Evolutionary conservation across 2,329 filamentous ascomycete genomes (phyloP).

Genomic region (Calonectria fujianensis): DNA sequence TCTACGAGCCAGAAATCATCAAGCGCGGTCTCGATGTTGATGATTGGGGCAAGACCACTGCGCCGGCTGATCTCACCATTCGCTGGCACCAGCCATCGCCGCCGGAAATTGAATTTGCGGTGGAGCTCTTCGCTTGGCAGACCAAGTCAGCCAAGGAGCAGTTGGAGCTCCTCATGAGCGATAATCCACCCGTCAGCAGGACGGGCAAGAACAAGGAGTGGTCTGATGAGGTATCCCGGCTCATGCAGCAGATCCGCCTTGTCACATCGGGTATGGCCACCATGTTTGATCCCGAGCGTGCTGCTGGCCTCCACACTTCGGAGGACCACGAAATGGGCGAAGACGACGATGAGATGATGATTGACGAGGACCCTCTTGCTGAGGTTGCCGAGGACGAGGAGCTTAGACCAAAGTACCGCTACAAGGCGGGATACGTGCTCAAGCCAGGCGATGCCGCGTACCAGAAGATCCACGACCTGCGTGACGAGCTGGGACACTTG

Average conservation of each 20-base stretch:
- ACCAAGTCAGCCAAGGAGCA: conserved; percentile 84
- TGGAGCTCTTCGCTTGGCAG: conserved; percentile 91
- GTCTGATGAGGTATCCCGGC: conserved; percentile 96
- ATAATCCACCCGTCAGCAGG: conserved; percentile 87
- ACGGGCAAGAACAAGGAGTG: conserved; percentile 98
- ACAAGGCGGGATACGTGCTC: conserved; percentile 90
- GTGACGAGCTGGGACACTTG: conserved; percentile 86
- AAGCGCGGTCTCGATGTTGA: conserved; percentile 82
- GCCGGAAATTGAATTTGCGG: conserved; percentile 90
- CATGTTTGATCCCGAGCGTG: conserved; percentile 87
- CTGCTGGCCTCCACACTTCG: conserved; percentile 71
- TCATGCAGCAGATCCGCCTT: conserved; percentile 91
- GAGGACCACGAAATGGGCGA: conserved; percentile 73
- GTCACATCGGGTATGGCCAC: conserved; percentile 92
- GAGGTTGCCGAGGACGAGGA: conserved; percentile 86
- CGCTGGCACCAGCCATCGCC: conserved; percentile 91
- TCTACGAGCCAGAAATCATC: conserved; percentile 88
- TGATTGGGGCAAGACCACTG: conserved; percentile 89
- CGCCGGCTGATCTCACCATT: conserved; percentile 85
- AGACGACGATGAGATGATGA: conserved; percentile 69
- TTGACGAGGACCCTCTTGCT: conserved; percentile 73
- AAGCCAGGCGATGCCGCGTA: conserved; percentile 75
- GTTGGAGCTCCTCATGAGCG: conserved; percentile 86
- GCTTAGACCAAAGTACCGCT: conserved; percentile 89
- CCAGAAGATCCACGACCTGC: conserved; percentile 84